A percentile compares a stretch with the other conserved stretches of the same genome.
Conservation (phyloP, 139 green algal genomes). For the Chlamydomonas incerta region DNA sequence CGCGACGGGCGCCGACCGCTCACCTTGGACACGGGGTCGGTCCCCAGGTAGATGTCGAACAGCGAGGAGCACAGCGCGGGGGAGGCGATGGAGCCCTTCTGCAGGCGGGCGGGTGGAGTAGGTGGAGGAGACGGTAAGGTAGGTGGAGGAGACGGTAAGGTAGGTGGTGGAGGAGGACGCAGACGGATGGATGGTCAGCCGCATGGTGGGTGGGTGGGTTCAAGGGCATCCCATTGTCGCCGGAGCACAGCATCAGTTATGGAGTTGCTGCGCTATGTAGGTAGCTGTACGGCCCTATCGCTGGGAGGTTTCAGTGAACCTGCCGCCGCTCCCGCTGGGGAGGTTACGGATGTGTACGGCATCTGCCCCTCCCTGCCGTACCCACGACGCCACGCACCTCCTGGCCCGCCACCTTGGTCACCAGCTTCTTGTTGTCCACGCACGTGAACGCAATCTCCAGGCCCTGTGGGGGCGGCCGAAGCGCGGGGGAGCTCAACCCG, state of each 20-base stretch:
- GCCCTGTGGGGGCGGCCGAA: conserved; percentile 18
- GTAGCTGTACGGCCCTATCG: too few species aligned
- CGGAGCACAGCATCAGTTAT: too few species aligned
- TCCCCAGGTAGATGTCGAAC: conserved; percentile 80
- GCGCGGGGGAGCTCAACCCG: too few species aligned
- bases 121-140: too few species aligned
- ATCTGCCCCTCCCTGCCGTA: too few species aligned
- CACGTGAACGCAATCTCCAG: conserved; percentile 68
- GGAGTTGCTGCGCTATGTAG: too few species aligned
- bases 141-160: not conserved
- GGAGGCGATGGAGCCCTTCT: conserved; percentile 57
- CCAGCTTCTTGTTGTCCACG: conserved; percentile 59
- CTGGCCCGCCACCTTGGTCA: conserved; percentile 62
- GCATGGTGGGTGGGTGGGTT: not conserved
- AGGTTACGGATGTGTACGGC: too few species aligned
- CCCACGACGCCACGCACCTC: too few species aligned
- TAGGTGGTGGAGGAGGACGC: not conserved
- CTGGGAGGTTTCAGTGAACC: too few species aligned
- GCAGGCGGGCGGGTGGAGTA: too few species aligned
- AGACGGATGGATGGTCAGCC: not conserved
- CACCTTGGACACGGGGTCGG: conserved; percentile 62
- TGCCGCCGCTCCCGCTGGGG: too few species aligned
- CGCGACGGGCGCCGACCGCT: too few species aligned
- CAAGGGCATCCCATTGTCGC: not conserved
- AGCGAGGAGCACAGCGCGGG: conserved; percentile 62